Conservation (phyloP, 176 grass and related monocot genomes). For the Carex kokanica region DNA sequence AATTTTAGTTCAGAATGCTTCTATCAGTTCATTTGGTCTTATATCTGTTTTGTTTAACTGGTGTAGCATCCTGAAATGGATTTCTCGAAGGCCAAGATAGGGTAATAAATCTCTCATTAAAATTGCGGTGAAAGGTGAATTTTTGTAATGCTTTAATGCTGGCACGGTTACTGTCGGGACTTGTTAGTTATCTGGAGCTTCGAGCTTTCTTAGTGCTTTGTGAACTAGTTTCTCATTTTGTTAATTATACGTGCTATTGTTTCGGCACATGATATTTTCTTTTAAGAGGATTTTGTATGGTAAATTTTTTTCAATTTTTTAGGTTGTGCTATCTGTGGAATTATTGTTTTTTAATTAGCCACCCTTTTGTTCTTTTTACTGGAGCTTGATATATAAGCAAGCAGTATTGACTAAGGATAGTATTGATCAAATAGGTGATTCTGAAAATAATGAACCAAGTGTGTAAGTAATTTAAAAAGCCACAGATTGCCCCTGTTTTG, state of each 20-base stretch:
- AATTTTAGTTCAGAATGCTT: neutral
- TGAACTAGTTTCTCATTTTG: neutral
- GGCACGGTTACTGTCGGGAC: neutral
- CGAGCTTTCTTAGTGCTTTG: neutral
- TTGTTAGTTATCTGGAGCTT: neutral
- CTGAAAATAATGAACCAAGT: neutral
- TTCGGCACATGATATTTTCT: neutral
- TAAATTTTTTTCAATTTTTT: neutral
- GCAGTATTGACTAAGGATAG: neutral
- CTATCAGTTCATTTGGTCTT: neutral
- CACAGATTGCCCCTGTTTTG: neutral
- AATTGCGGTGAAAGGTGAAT: neutral
- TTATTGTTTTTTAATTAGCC: neutral
- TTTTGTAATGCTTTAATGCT: slow-evolving; percentile 6
- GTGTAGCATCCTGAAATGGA: slow-evolving; percentile 49
- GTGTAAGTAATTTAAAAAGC: neutral
- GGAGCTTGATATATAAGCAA: neutral
- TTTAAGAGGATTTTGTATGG: neutral
- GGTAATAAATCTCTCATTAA: neutral
- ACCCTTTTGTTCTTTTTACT: neutral
- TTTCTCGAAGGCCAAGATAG: slow-evolving; percentile 46
- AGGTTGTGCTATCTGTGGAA: neutral
- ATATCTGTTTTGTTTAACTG: slow-evolving; percentile 16
- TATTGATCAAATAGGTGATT: neutral
- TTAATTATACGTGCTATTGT: too few species aligned